Base-by-base conservation (phyloP, 1,284 basidiomycete species). In the Melampsora larici-populina region DNA sequence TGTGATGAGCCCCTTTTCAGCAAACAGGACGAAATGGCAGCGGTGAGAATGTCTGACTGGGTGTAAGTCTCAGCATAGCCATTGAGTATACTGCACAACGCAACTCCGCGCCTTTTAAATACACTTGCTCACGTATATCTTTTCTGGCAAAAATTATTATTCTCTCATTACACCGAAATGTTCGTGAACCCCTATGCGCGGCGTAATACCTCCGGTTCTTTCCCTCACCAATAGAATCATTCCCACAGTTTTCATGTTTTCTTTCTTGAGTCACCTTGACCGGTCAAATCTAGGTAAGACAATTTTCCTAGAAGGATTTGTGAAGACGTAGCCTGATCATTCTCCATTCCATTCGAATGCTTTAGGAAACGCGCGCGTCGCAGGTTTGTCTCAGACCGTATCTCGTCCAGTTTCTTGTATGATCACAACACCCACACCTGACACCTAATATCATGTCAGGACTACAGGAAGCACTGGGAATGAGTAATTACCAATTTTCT, bases 221-320 rank as follows among this genome's bases (percentile, higher is more conserved):
- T 36, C 5, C 36, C 6, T 18, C 43, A 51, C 21, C 26, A 6
- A 26, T 18, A 75, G 73, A 15, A 75, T 75, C 29, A 26, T 75
- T 9, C 73, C 73, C 31, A 68, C 60, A 18, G 60, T 65, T 24
- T 75, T 75, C 31, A 21, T 75, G 1, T 75, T 67, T 46, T 66
- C 73, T 11, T 75, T 75, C 58, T 33, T 75, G 73, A 75, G 73
- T n/a, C 73, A 75, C 67, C 55, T 75, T 7, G 73, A 75, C 51
- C n/a, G 73, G 51, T 75, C 73, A 24, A 75, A 75, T 33, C 58
- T 75, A 55, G 73, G 73, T 75, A 46, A 21, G 6, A n/a, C 21
- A 31, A 18, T 18, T 29, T 64, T 36, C 62, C 4, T 6, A 2
- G 7, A 5, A 48, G 36, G 18, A 8, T 31, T 69, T n/a, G n/a